Base-by-base conservation (phyloP, 768 basidiomycete genomes). In the Rhodotorula graminis region DNA sequence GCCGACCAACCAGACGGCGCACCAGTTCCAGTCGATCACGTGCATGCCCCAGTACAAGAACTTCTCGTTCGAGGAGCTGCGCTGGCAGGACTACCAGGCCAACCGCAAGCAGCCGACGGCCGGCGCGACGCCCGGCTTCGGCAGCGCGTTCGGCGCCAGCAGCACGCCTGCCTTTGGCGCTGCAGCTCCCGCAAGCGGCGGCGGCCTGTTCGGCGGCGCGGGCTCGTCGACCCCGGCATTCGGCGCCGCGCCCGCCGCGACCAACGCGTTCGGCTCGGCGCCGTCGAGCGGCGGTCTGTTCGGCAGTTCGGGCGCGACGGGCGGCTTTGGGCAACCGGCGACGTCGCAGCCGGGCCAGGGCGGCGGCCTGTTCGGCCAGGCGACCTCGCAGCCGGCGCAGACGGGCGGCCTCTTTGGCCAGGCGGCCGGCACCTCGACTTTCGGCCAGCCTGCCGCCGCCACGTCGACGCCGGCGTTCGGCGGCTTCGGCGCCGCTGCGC, bases 21-120 rank as follows among this genome's bases (percentile, higher is more conserved):
- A 89, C 55, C 88, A 90, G 72, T 95, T 89, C 80, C 92, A 94
- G 81, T 86, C 88, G 50, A 92, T 92, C 65, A 86, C 88, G 27
- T 88, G 88, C 73, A 91, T 89, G 85, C 89, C 89, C 25, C 85
- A 85, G 27, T 95, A 93, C 79, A 82, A 85, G 70, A 88, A 89
- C 55, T 88, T 85, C 71, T 93, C 91, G 31, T 86, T 90, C 72
- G 92, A 89, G 89, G 90, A 91, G 84, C 80, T 91, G 50, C 87
- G 89, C 59, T 67, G 85, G 33, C 89, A 91, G 85, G 90, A 91
- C 79, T 91, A 91, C 72, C 80, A 83, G 33, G 88, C 90, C 79
- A 86, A 86, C 62, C 86, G 90, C 27, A 91, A 91, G 81, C 87
- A 66, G 12, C 75, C 77, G 7, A 79, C 88, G 21, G 88, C 80